Evolutionary conservation across 1,284 basidiomycete genomes (phyloP).

Genomic region (Malassezia sp.): DNA sequence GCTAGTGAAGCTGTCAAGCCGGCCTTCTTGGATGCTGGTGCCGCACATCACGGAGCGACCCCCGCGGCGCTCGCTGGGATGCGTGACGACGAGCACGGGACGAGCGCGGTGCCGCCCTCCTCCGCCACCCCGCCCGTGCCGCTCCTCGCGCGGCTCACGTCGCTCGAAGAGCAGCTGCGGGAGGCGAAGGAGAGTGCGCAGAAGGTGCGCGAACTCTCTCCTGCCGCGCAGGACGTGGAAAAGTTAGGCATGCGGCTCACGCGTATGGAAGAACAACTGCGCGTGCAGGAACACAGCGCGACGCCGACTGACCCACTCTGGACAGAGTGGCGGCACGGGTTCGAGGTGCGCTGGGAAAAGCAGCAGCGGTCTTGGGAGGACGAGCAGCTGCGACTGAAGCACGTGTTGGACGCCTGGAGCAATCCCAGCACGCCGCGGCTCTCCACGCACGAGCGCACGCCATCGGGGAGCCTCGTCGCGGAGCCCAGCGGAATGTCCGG

Average conservation of each 20-base stretch:
- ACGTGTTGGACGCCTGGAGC: not conserved
- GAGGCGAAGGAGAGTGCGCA: slow-evolving; percentile 50
- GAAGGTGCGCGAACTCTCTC: no score
- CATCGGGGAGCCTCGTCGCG: no score
- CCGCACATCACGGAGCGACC: no score
- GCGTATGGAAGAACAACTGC: not conserved
- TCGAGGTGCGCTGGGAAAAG: slow-evolving; percentile 11
- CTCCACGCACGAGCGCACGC: no score
- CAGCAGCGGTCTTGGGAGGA: slow-evolving; percentile 2
- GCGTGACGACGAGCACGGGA: no score
- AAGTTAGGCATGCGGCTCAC: not conserved
- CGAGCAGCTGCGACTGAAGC: slow-evolving; percentile 4
- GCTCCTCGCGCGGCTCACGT: slow-evolving; percentile 61
- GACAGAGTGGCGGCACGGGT: slow-evolving; percentile 2
- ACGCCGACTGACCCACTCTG: not conserved
- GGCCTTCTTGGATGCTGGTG: no score
- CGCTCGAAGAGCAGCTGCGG: slow-evolving; percentile 64
- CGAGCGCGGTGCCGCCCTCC: no score
- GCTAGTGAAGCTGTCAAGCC: no score
- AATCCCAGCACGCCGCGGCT: not conserved
- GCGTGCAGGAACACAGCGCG: not conserved
- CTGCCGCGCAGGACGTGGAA: no score
- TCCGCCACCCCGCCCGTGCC: no score
- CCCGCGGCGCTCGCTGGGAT: no score
- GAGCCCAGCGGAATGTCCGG: no score